These are phyloP conservation scores for Bruguiera parviflora DNA, from an alignment of 345 rosid genomes.

Conservation along the genomic window DNA sequence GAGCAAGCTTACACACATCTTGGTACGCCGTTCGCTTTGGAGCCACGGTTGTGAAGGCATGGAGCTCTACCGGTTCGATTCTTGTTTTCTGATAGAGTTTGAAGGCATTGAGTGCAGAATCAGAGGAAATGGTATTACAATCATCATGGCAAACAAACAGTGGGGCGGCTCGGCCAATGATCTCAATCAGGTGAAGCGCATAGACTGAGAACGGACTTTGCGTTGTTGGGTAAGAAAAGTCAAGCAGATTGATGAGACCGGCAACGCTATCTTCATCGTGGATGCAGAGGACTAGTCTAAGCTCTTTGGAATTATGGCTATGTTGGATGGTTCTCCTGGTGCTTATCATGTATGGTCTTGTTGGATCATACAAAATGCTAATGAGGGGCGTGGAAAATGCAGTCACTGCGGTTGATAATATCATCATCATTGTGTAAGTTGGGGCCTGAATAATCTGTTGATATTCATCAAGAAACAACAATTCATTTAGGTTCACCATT, in stretches of 20 bases:
- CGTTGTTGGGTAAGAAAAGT: background rate
- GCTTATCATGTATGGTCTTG: constrained; percentile 59
- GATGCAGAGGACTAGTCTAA: background rate
- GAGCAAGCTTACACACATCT: constrained; percentile 61
- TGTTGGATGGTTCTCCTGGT: constrained; percentile 45
- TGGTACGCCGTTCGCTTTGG: constrained; percentile 54
- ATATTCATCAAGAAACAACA: background rate
- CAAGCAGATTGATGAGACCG: background rate
- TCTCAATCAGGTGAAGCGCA: background rate
- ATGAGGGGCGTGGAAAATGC: constrained; percentile 44
- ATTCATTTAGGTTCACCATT: too few species aligned
- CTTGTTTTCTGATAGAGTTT: constrained; percentile 35
- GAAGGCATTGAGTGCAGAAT: constrained; percentile 41
- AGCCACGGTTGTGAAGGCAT: constrained; percentile 38
- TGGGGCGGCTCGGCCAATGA: background rate
- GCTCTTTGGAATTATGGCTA: background rate
- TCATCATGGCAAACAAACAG: background rate
- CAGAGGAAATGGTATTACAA: background rate
- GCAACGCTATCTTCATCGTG: background rate
- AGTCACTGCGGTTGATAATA: constrained; percentile 31
- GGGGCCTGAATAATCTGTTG: constrained; percentile 37
- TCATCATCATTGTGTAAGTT: constrained; percentile 41
- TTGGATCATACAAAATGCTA: constrained; percentile 62
- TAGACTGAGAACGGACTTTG: background rate
- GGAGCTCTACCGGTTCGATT: constrained; percentile 24